Evolutionary conservation across 2,329 filamentous ascomycete species (phyloP).

Genomic region (Ophiostoma quercus): DNA sequence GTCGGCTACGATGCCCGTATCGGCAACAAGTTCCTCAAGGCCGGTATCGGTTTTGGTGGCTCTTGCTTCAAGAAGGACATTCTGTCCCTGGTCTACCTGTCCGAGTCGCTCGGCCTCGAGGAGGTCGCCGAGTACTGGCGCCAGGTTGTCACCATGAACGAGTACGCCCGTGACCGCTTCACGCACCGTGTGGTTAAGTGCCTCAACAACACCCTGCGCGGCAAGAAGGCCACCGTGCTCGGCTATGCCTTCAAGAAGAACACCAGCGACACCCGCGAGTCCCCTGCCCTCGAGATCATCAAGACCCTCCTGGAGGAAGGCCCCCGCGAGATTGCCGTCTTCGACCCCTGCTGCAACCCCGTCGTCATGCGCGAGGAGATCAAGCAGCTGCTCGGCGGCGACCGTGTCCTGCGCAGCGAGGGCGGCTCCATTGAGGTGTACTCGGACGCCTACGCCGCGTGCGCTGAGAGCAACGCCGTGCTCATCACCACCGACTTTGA

Average conservation of each 20-base stretch:
- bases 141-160: slow-evolving; percentile 69
- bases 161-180: slow-evolving; percentile 67
- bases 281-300: slow-evolving; percentile 63
- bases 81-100: slow-evolving; percentile 66
- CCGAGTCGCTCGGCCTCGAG: slow-evolving; percentile 61
- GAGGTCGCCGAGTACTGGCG: slow-evolving; percentile 74
- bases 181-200: slow-evolving; percentile 59
- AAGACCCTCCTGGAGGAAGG: slow-evolving; percentile 59
- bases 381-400: slow-evolving; percentile 39
- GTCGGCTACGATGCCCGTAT: slow-evolving; percentile 68
- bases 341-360: slow-evolving; percentile 59
- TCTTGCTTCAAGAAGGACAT: slow-evolving; percentile 81
- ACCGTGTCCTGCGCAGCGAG: slow-evolving; percentile 34
- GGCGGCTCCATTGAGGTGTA: slow-evolving; percentile 45
- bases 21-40: slow-evolving; percentile 66
- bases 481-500: slow-evolving; percentile 54
- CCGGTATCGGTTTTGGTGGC: slow-evolving; percentile 72
- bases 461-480: slow-evolving; percentile 45
- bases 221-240: slow-evolving; percentile 63
- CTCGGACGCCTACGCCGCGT: slow-evolving; percentile 47
- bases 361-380: slow-evolving; percentile 49
- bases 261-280: slow-evolving; percentile 69
- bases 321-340: slow-evolving; percentile 60
- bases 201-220: slow-evolving; percentile 60
- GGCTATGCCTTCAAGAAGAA: slow-evolving; percentile 79